These are phyloP conservation scores for Corchorus capsularis DNA, from an alignment of 345 rosid genomes.

Conservation along the genomic window DNA sequence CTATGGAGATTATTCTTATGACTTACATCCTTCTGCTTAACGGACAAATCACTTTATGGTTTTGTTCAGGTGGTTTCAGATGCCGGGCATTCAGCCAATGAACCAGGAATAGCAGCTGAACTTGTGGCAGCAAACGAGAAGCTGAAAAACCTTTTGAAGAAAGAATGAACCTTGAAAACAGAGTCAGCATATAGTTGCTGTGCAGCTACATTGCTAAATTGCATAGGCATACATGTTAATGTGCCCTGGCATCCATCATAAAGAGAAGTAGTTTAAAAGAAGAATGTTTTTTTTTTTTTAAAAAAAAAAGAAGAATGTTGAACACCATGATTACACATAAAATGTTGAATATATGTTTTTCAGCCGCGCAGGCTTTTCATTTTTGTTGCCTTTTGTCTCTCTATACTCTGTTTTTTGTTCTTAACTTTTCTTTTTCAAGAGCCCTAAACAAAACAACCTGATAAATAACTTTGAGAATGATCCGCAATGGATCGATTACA, in stretches of 20 bases:
- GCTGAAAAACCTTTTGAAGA: slow-evolving; percentile 59
- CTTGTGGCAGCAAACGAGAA: slow-evolving; percentile 86
- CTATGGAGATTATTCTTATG: neutral
- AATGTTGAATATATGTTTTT: neutral
- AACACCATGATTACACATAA: neutral
- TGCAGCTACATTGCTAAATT: neutral
- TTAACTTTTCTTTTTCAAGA: neutral
- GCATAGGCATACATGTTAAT: neutral
- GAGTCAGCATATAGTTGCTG: slow-evolving; percentile 2
- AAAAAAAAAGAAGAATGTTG: slow-evolving; percentile 16
- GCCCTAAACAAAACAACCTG: neutral
- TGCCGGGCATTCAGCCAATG: slow-evolving; percentile 97
- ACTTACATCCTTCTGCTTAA: neutral
- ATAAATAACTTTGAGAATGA: neutral
- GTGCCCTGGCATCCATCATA: neutral
- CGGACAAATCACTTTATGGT: neutral
- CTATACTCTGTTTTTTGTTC: neutral
- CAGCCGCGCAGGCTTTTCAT: neutral
- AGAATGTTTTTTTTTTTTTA: too few species aligned
- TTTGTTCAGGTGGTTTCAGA: slow-evolving; percentile 66
- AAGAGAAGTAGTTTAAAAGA: slow-evolving; percentile 10
- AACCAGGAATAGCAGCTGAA: slow-evolving; percentile 82
- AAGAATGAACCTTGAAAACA: slow-evolving; percentile 29
- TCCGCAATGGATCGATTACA: too few species aligned
- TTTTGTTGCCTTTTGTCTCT: neutral